Evolutionary conservation across 2,329 filamentous ascomycete species (phyloP), one percentile per base, ranked within the genome.

Genomic region (Fusarium temperatum): DNA sequence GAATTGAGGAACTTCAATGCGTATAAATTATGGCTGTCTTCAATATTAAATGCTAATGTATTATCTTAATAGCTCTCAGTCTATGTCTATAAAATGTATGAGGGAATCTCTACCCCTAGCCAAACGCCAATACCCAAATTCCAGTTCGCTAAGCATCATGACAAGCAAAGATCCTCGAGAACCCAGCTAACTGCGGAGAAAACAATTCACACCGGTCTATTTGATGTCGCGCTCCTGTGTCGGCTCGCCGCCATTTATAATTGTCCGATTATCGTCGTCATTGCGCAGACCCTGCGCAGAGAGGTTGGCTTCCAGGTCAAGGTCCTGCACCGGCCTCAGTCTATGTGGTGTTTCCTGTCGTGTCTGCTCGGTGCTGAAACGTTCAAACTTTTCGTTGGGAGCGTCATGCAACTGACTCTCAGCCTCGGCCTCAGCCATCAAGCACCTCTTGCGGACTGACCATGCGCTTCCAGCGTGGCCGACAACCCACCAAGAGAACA

Each of bases 401-500:
- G 36, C 18, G 5, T 55, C 20, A 28, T 55, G 24, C 7, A n/a
- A 22, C 22, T 51, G 56, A 2, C 10, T 28, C 47, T 61, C 22
- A 2, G 61, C 64, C 17, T 65, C 65, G 1, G 61, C 54, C 28
- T 63, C 66, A 5, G 66, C 66, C 56, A 66, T 47, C 45, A 70
- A 24, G 45, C 69, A 72, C 24, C 69, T 68, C 41, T 56, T 70
- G n/a, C 67, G 63, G 20, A 72, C 67, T 22, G 70, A 67, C 63
- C 67, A 72, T 35, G 67, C 58, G 15, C 62, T 67, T 39, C 41
- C 62, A 38, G 53, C 44, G 15, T 73, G 70, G 10, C 51, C 54
- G 12, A 63, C 60, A 36, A 66, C 18, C 64, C 65, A 73, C 70
- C 70, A 73, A 17, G 60, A 54, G 38, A 73, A 72, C 6, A 73